These are phyloP conservation scores for Citrullus mucosospermus DNA, from an alignment of 306 rosid genomes.

Conservation along the genomic window DNA sequence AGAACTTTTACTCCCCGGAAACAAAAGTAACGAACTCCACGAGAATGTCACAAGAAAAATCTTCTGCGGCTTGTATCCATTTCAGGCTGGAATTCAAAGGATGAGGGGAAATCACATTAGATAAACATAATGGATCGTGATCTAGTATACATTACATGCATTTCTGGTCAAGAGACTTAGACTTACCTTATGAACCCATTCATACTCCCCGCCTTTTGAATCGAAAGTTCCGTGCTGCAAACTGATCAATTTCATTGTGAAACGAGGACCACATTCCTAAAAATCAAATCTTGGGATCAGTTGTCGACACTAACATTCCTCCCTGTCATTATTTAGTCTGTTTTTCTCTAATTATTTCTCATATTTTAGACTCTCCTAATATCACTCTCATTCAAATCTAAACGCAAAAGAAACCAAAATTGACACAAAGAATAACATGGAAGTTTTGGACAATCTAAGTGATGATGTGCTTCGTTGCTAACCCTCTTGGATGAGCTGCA, in stretches of 20 bases:
- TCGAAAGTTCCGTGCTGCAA: constrained; percentile 87
- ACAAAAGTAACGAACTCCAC: neutral
- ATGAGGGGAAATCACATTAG: constrained; percentile 2
- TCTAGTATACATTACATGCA: neutral
- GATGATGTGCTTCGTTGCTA: neutral
- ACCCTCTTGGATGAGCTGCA: neutral
- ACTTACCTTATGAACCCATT: constrained; percentile 93
- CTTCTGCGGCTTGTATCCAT: constrained; percentile 98
- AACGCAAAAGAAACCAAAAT: neutral
- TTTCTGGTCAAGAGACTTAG: neutral
- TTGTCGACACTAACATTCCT: too few relatives aligned
- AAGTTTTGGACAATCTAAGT: neutral
- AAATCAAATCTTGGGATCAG: neutral
- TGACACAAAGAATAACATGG: neutral
- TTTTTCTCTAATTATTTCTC: neutral
- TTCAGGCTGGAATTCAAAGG: constrained; percentile 49
- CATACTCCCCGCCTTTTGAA: constrained; percentile 74
- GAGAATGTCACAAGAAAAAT: constrained; percentile 54
- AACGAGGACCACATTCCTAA: constrained; percentile 93
- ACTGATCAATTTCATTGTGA: constrained; percentile 66
- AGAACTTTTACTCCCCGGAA: neutral
- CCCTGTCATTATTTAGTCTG: neutral
- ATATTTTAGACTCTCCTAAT: neutral
- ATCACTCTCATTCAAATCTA: neutral
- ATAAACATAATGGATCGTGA: neutral